These are phyloP conservation scores for Tricharina praecox DNA, from an alignment of 495 filamentous ascomycete species.

Conservation along the genomic window DNA sequence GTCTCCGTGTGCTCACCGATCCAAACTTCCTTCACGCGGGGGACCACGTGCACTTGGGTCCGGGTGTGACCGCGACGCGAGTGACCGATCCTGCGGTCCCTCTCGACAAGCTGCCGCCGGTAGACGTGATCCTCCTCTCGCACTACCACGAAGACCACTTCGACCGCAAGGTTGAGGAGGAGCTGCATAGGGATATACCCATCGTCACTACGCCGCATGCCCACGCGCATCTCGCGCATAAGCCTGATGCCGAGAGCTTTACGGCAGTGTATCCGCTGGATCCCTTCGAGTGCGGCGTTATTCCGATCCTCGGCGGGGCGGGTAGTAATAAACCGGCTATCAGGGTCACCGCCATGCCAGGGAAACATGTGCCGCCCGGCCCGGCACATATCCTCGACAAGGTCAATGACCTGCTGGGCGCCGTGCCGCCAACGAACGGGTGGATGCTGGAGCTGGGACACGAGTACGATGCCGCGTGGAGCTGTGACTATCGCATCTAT, in stretches of 20 bases:
- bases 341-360: conserved; percentile 50
- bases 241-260: conserved; percentile 35
- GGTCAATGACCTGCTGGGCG: conserved; percentile 41
- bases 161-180: conserved; percentile 42
- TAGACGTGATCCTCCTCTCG: conserved; percentile 45
- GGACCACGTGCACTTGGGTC: conserved; percentile 51
- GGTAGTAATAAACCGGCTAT: conserved; percentile 22
- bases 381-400: conserved; percentile 28
- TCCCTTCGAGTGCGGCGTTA: conserved; percentile 37
- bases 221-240: conserved; percentile 33
- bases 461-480: conserved; percentile 25
- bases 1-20: conserved; percentile 49
- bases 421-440: conserved; percentile 55
- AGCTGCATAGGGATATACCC: conserved; percentile 39
- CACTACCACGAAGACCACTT: conserved; percentile 57
- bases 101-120: conserved; percentile 40
- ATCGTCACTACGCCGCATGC: conserved; percentile 54
- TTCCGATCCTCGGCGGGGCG: conserved; percentile 27
- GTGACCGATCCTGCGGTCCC: conserved; percentile 44
- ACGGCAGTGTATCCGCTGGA: conserved; percentile 37
- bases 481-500: conserved; percentile 45
- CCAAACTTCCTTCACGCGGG: conserved; percentile 56
- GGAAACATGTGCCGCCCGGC: conserved; percentile 47
- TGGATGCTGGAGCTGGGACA: conserved; percentile 55
- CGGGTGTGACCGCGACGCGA: conserved; percentile 39